Percentiles rank a stretch among this genome's conserved stretches.
Evolutionary conservation across 331 rosid species (phyloP).

Genomic region (Prunus yedoensis): DNA sequence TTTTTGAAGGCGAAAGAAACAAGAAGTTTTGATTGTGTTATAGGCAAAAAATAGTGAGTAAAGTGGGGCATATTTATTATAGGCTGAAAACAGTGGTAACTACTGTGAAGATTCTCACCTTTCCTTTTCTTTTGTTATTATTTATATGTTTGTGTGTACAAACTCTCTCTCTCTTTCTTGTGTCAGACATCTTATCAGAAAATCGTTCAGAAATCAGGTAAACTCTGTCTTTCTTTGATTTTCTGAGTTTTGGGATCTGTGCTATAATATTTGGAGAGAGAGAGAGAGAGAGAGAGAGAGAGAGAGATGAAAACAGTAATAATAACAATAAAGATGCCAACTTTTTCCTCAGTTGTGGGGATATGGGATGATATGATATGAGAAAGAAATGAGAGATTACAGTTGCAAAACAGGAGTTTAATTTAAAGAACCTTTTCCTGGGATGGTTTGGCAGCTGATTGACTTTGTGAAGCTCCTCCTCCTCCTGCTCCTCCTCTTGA

Average conservation of each 20-base stretch:
- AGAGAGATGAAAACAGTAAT: slow-evolving; percentile 30
- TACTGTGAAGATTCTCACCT: slow-evolving; percentile 82
- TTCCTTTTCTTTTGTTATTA: slow-evolving; percentile 17
- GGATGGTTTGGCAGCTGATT: slow-evolving; percentile 54
- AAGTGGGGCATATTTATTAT: slow-evolving; percentile 31
- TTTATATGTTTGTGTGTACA: slow-evolving; percentile 3
- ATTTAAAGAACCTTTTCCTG: slow-evolving; percentile 63
- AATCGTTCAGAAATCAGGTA: slow-evolving; percentile 81
- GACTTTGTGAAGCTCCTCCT: slow-evolving; percentile 50
- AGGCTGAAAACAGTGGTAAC: slow-evolving; percentile 31
- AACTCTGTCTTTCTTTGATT: slow-evolving; percentile 62
- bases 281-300: slow-evolving; percentile 6
- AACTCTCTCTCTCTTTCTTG: slow-evolving; percentile 32
- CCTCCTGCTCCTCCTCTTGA: slow-evolving; percentile 34
- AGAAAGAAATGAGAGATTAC: slow-evolving; percentile 36
- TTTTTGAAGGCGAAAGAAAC: slow-evolving; percentile 18
- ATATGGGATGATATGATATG: slow-evolving; percentile 21
- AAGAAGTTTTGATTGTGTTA: slow-evolving; percentile 21
- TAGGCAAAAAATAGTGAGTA: slow-evolving; percentile 17
- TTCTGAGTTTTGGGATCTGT: slow-evolving; percentile 70
- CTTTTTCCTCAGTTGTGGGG: slow-evolving; percentile 57
- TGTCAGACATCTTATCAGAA: slow-evolving; percentile 65
- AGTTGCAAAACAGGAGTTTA: slow-evolving; percentile 19
- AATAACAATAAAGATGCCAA: slow-evolving; percentile 41
- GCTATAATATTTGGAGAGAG: slow-evolving; percentile 41